Percentiles rank a stretch among this genome's conserved stretches.
phyloP scores from a whole-genome alignment of 192 early-diverging fungal species.

The Neocallimastix lanati region DNA sequence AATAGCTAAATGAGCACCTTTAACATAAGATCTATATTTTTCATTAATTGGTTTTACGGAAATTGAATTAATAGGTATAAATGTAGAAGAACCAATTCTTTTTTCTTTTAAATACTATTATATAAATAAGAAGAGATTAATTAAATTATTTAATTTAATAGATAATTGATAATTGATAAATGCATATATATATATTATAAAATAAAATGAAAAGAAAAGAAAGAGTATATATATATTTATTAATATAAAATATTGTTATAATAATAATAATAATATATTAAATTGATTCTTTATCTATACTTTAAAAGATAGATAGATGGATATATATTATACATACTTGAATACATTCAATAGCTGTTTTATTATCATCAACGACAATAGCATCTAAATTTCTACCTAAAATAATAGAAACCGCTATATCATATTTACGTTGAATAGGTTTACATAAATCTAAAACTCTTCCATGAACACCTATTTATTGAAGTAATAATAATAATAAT shows the following conservation, averaged over 20 bases:
- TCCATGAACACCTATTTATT: slow-evolving; percentile 52
- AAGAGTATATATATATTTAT: no score
- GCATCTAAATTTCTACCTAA: slow-evolving; percentile 86
- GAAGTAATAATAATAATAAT: no score
- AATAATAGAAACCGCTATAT: slow-evolving; percentile 63
- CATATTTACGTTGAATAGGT: slow-evolving; percentile 84
- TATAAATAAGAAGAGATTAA: no score
- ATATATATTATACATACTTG: slow-evolving; percentile 16
- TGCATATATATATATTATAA: no score
- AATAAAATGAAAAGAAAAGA: no score
- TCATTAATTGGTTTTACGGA: slow-evolving; percentile 56
- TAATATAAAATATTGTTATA: no score
- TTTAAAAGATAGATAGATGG: no score
- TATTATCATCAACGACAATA: slow-evolving; percentile 80
- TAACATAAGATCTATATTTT: slow-evolving; percentile 50
- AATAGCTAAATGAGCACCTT: slow-evolving; percentile 76
- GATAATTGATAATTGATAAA: no score
- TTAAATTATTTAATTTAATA: no score
- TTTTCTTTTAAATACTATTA: slow-evolving; percentile 81
- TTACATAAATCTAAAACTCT: slow-evolving; percentile 74
- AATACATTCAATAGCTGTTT: slow-evolving; percentile 91
- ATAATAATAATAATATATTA: no score
- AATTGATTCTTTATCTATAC: no score
- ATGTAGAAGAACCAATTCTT: slow-evolving; percentile 75
- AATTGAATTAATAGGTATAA: slow-evolving; percentile 80